Percentiles rank a stretch among this genome's conserved stretches.
Conservation (phyloP, 148 eudicot species). For the Chenopodium formosanum region DNA sequence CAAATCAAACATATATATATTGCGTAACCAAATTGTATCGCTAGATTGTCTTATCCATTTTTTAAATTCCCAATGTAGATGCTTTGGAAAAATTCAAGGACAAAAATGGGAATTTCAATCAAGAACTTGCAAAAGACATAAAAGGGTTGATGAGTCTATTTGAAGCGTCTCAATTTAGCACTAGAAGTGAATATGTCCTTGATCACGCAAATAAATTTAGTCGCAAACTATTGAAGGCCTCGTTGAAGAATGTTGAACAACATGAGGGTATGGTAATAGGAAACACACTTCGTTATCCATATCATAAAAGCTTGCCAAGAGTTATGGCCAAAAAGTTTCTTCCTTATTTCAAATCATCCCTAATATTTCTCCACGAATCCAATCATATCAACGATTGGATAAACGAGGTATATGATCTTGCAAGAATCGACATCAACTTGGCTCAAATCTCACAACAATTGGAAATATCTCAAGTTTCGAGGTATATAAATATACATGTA, state of each 20-base stretch:
- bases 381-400: constrained; percentile 21
- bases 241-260: constrained; percentile 16
- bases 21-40: too few species aligned
- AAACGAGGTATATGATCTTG: constrained; percentile 34
- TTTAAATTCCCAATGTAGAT: too few species aligned
- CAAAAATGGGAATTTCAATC: constrained; percentile 31
- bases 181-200: constrained; percentile 47
- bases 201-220: constrained; percentile 41
- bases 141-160: constrained; percentile 46
- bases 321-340: constrained; percentile 3
- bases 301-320: constrained; percentile 27
- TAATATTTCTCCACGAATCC: constrained; percentile 11
- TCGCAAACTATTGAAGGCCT: constrained; percentile 19
- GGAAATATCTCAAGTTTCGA: constrained; percentile 43
- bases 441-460: constrained; percentile 19
- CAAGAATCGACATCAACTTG: constrained; percentile 27
- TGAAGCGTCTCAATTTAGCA: constrained; percentile 58
- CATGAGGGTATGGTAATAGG: constrained; percentile 19
- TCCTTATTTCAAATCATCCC: too few species aligned
- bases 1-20: too few species aligned
- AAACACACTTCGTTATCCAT: constrained; percentile 36
- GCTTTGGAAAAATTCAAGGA: constrained; percentile 28
- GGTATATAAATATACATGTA: constrained; percentile 22
- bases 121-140: constrained; percentile 27
- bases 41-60: too few species aligned